Evolutionary conservation across 2,329 filamentous ascomycete genomes (phyloP), one percentile per base, ranked within the genome.

Genomic region (Gremmenia infestans): DNA sequence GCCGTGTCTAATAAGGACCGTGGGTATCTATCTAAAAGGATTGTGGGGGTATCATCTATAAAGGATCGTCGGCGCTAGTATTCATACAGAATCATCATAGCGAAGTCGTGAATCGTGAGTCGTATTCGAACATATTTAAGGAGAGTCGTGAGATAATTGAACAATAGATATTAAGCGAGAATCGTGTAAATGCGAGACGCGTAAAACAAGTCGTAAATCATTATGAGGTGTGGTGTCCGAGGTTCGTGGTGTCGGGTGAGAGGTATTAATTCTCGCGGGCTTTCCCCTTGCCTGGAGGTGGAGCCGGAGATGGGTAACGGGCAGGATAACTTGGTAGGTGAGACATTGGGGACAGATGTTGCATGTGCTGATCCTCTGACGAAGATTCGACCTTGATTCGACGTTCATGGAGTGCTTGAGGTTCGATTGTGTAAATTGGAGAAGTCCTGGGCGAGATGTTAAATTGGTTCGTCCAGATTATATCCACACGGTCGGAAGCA

Each of bases 401-500:
- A 36, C 28, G 55, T 42, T 62, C 61, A 50, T 55, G 50, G 28
- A 55, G 55, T 17, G 61, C 53, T 46, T 56, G 58, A 40, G 64
- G 60, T 45, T 67, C 65, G 46, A 64, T 57, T 52, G 63, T 63
- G 59, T 65, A 64, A 60, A 61, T 52, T 55, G 63, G 63, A 28
- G 66, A 60, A 56, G 62, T 67, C 66, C 67, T 69, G 67, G 65
- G 59, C 66, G 62, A 63, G 57, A 65, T 64, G 66, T 69, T 68
- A 68, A 68, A 67, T 63, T 60, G 53, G 60, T 65, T 66, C 59
- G 64, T 65, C 65, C 67, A 62, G 60, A 59, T 62, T 63, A 71
- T 60, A 70, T 70, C 68, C 69, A 71, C 55, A 71, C 64, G 54
- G 69, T 65, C 61, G 65, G 68, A 65, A 63, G 65, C 67, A 70